These are phyloP conservation scores for Cryptosporidium muris DNA, from an alignment of 169 alveolate genomes.

Conservation along the genomic window DNA sequence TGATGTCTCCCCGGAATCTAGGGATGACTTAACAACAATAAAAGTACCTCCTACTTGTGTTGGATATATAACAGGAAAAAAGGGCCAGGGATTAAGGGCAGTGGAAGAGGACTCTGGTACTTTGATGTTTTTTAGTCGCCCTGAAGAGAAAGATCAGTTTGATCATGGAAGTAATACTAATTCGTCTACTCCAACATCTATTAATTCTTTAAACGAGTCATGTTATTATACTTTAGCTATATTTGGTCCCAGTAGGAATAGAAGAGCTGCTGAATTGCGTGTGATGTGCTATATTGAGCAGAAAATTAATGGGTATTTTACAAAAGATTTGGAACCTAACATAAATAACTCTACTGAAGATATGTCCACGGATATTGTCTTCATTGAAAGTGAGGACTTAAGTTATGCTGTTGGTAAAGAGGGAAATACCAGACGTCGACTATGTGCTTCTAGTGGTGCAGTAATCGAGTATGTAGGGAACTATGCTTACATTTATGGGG, in stretches of 20 bases:
- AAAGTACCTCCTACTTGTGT: constrained; percentile 74
- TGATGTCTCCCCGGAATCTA: constrained; percentile 70
- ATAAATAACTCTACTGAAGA: constrained; percentile 40
- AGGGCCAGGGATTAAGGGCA: constrained; percentile 76
- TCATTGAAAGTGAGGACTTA: constrained; percentile 67
- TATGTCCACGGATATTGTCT: constrained; percentile 63
- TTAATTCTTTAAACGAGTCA: neutral
- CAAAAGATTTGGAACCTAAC: constrained; percentile 47
- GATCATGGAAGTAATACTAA: constrained; percentile 10
- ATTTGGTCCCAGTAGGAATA: constrained; percentile 55
- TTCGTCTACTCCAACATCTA: neutral
- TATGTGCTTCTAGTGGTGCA: constrained; percentile 78
- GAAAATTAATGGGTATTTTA: constrained; percentile 54
- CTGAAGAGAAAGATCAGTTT: constrained; percentile 29
- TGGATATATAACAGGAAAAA: constrained; percentile 78
- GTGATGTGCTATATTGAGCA: constrained; percentile 69
- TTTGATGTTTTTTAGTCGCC: constrained; percentile 75
- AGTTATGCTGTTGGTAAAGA: constrained; percentile 77
- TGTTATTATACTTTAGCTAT: constrained; percentile 47
- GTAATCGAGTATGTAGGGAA: constrained; percentile 76
- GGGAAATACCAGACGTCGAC: constrained; percentile 78
- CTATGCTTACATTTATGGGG: constrained; percentile 70
- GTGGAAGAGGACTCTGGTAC: constrained; percentile 79
- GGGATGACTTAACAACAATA: constrained; percentile 75
- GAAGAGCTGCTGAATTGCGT: constrained; percentile 65